phyloP scores from a whole-genome alignment of 805 yeast species.

The Candida odintsovae region DNA sequence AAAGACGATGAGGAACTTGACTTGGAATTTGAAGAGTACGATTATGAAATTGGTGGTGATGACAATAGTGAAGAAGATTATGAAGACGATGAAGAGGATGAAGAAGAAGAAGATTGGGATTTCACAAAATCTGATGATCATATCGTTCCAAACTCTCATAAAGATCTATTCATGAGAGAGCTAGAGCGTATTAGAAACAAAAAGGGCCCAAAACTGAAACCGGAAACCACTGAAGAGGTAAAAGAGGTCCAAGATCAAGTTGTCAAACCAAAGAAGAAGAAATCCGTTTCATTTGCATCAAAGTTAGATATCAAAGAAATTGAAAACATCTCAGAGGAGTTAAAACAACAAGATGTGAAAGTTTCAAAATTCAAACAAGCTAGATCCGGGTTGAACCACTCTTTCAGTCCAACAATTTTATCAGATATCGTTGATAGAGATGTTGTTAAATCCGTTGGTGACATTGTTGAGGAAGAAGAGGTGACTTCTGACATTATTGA shows the following conservation, averaged over 20 bases:
- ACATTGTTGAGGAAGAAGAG: background rate
- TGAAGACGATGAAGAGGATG: constrained; percentile 22
- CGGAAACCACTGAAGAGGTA: constrained; percentile 6
- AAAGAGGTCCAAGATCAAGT: constrained; percentile 5
- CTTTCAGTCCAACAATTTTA: background rate
- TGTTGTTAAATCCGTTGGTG: background rate
- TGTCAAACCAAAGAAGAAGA: constrained; percentile 23
- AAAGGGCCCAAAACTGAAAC: no score
- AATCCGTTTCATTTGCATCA: constrained; percentile 48
- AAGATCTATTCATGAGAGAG: constrained; percentile 17
- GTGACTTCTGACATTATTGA: background rate
- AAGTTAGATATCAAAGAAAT: constrained; percentile 53
- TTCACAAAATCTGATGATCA: constrained; percentile 5
- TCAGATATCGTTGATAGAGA: constrained; percentile 1
- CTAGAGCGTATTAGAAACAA: constrained; percentile 4
- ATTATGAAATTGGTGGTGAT: constrained; percentile 29
- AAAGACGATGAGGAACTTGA: constrained; percentile 38
- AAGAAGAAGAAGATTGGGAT: constrained; percentile 20
- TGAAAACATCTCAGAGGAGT: constrained; percentile 47
- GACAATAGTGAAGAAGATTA: constrained; percentile 25
- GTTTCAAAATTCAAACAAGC: constrained; percentile 20
- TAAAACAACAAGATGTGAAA: constrained; percentile 25
- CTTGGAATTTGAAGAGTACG: constrained; percentile 28
- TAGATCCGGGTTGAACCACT: background rate
- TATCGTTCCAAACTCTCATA: constrained; percentile 17